phyloP scores from a whole-genome alignment of 2,329 filamentous ascomycete genomes.

The Delphinella strobiligena region DNA sequence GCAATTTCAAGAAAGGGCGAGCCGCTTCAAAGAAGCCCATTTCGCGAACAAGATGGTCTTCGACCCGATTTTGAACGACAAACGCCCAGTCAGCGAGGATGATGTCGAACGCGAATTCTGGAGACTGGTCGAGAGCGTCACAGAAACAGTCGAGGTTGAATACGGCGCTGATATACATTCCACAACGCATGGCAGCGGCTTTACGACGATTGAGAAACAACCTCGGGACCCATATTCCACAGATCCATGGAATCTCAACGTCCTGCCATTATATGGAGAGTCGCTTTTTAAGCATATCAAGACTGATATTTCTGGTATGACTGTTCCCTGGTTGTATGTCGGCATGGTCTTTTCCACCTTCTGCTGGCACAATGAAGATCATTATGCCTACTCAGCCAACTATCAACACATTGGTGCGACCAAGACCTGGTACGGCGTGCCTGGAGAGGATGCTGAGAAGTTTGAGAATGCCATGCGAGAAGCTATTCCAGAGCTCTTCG shows the following conservation, averaged over 20 bases:
- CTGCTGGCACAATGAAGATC: slow-evolving; percentile 98
- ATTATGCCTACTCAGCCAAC: slow-evolving; percentile 94
- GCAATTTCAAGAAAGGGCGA: slow-evolving; percentile 92
- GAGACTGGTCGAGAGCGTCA: slow-evolving; percentile 84
- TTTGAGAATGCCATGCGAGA: slow-evolving; percentile 94
- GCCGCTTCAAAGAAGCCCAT: slow-evolving; percentile 87
- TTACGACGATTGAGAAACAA: slow-evolving; percentile 85
- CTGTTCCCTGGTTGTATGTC: slow-evolving; percentile 96
- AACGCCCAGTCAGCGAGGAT: slow-evolving; percentile 76
- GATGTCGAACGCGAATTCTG: slow-evolving; percentile 96
- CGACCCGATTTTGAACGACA: slow-evolving; percentile 70
- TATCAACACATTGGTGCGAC: slow-evolving; percentile 98
- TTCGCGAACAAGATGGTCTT: slow-evolving; percentile 85
- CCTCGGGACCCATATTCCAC: slow-evolving; percentile 77
- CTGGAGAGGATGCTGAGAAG: slow-evolving; percentile 81
- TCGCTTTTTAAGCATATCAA: slow-evolving; percentile 96
- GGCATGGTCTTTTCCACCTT: slow-evolving; percentile 99
- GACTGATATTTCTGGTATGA: slow-evolving; percentile 97
- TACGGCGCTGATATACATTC: slow-evolving; percentile 98
- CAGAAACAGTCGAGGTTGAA: slow-evolving; percentile 93
- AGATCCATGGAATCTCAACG: slow-evolving; percentile 92
- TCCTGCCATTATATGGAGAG: slow-evolving; percentile 78
- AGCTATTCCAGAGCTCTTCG: slow-evolving; percentile 90
- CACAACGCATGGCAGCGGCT: slow-evolving; percentile 93
- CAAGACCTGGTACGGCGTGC: slow-evolving; percentile 98